These are phyloP conservation scores for Suhomyces faveliae DNA, from an alignment of 805 yeast species.

Conservation along the genomic window DNA sequence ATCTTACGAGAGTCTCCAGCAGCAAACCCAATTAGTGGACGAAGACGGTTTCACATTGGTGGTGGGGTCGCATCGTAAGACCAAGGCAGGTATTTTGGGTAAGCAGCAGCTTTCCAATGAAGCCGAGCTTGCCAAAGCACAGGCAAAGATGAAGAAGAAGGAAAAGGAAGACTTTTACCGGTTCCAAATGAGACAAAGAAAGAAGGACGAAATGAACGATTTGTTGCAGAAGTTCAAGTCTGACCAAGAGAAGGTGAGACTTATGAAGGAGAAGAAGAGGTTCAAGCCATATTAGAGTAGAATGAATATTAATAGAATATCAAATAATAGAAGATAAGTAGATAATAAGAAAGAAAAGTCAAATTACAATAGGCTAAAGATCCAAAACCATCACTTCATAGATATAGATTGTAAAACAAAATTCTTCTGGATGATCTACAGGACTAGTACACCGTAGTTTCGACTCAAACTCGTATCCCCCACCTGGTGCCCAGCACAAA, in stretches of 20 bases:
- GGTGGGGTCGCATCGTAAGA: slow-evolving; percentile 81
- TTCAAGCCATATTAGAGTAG: slow-evolving; percentile 67
- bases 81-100: slow-evolving; percentile 68
- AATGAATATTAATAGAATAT: neutral
- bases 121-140: slow-evolving; percentile 35
- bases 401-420: too few relatives aligned
- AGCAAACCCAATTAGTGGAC: slow-evolving; percentile 66
- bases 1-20: slow-evolving; percentile 52
- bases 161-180: slow-evolving; percentile 91
- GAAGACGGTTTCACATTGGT: slow-evolving; percentile 94
- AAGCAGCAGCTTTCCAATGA: slow-evolving; percentile 44
- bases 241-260: slow-evolving; percentile 82
- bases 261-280: slow-evolving; percentile 75
- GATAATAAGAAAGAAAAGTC: too few relatives aligned
- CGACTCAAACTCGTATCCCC: too few relatives aligned
- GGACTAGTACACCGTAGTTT: too few relatives aligned
- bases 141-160: slow-evolving; percentile 60
- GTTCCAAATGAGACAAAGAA: slow-evolving; percentile 91
- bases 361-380: too few relatives aligned
- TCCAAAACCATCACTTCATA: too few relatives aligned
- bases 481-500: too few relatives aligned
- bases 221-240: slow-evolving; percentile 78
- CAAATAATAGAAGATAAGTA: neutral
- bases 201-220: slow-evolving; percentile 90
- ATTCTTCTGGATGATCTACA: too few relatives aligned